A percentile compares a stretch with the other conserved stretches of the same genome.
Evolutionary conservation across 768 basidiomycete species (phyloP).

Genomic region (Udeniomyces megalosporus): DNA sequence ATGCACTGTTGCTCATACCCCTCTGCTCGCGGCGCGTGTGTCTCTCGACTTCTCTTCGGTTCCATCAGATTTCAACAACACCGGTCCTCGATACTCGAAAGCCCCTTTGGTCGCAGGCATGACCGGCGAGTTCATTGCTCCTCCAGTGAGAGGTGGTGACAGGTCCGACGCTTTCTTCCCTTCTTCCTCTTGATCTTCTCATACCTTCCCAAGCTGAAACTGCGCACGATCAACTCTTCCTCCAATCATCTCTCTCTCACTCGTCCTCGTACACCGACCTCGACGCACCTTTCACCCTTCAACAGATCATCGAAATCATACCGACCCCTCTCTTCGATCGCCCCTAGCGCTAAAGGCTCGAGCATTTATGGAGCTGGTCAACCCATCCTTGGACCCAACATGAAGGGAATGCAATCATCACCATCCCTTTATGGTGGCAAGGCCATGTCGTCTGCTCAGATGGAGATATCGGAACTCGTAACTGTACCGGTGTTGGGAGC

Average conservation of each 20-base stretch:
- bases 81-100: conserved; percentile 8
- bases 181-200: neutral
- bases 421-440: neutral
- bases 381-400: neutral
- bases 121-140: neutral
- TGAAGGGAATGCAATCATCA: neutral
- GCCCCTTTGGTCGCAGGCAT: conserved; percentile 8
- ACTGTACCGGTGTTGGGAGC: conserved; percentile 82
- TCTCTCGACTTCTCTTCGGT: neutral
- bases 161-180: neutral
- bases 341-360: neutral
- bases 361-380: neutral
- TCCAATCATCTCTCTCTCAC: neutral
- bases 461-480: conserved; percentile 45
- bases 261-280: neutral
- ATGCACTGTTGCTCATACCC: neutral
- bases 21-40: neutral
- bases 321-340: neutral
- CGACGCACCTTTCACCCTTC: too few species aligned
- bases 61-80: conserved; percentile 14
- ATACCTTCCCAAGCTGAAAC: neutral
- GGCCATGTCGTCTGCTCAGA: conserved; percentile 7
- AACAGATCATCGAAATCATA: neutral
- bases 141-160: neutral
- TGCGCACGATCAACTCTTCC: neutral